Evolutionary conservation across 2,329 filamentous ascomycete species (phyloP).

Genomic region (Neofusicoccum parvum): DNA sequence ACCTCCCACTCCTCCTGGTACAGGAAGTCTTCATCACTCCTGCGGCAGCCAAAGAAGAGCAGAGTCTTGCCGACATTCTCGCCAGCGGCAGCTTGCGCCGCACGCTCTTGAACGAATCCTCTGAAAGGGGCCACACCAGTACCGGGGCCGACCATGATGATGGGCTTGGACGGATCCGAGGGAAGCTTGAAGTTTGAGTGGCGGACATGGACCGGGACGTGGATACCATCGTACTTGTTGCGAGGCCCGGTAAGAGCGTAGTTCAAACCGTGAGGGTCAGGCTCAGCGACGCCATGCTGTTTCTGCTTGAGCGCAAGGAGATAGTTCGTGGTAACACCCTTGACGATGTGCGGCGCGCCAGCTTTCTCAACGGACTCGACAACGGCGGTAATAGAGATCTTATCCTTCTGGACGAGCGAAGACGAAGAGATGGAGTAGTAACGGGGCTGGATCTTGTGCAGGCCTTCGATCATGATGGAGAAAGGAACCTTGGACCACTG

Average conservation of each 20-base stretch:
- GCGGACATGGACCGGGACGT: conserved; percentile 91
- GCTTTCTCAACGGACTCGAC: conserved; percentile 83
- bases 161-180: conserved; percentile 87
- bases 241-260: conserved; percentile 87
- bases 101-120: conserved; percentile 91
- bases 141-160: conserved; percentile 95
- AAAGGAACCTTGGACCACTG: conserved; percentile 87
- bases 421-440: conserved; percentile 99
- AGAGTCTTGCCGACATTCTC: conserved; percentile 83
- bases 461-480: conserved; percentile 88
- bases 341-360: conserved; percentile 76
- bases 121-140: conserved; percentile 97
- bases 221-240: conserved; percentile 96
- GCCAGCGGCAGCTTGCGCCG: conserved; percentile 77
- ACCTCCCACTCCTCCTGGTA: conserved; percentile 93
- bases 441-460: conserved; percentile 93
- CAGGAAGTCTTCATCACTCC: conserved; percentile 83
- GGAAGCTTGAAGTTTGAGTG: conserved; percentile 99
- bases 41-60: conserved; percentile 94
- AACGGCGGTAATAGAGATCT: conserved; percentile 92
- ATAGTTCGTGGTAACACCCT: conserved; percentile 96
- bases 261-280: conserved; percentile 79
- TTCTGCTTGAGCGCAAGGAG: conserved; percentile 93
- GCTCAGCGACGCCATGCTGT: conserved; percentile 83
- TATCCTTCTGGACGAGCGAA: conserved; percentile 88